Conservation (phyloP, 2,329 filamentous ascomycete genomes). For the Drechslerella dactyloides region DNA sequence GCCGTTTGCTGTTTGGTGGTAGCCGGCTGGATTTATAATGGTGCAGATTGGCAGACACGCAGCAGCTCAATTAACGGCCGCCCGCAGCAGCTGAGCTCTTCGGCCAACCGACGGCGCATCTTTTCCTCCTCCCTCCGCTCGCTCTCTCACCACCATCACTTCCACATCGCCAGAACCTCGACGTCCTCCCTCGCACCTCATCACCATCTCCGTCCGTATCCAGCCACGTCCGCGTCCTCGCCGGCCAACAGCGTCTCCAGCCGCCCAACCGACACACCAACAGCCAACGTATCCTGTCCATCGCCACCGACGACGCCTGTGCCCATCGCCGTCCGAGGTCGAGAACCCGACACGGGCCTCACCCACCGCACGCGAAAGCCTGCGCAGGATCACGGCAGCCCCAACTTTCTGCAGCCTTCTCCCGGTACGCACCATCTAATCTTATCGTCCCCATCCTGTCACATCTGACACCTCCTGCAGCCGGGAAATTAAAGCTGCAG, state of each 20-base stretch:
- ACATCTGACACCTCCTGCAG: conserved; percentile 2
- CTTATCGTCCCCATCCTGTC: conserved; percentile 1
- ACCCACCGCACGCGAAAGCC: neutral
- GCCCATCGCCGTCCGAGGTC: neutral
- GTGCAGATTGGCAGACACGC: neutral
- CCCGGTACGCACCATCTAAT: neutral
- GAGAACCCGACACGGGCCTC: neutral
- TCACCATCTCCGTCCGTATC: neutral
- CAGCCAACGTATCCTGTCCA: neutral
- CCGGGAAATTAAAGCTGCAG: conserved; percentile 2
- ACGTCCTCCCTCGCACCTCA: neutral
- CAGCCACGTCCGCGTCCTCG: neutral
- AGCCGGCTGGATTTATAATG: neutral
- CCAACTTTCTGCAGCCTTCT: neutral
- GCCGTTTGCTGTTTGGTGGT: neutral
- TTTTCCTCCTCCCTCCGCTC: conserved; percentile 14
- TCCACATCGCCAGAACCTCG: conserved; percentile 26
- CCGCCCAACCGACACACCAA: neutral
- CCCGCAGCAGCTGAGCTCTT: conserved; percentile 6
- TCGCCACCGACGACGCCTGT: neutral
- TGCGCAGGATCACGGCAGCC: conserved; percentile 2
- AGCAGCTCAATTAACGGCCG: neutral
- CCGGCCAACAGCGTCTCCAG: neutral
- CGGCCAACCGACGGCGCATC: conserved; percentile 31
- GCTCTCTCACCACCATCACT: conserved; percentile 14